phyloP scores from a whole-genome alignment of 2,329 filamentous ascomycete species.

The Graphilbum sp. region DNA sequence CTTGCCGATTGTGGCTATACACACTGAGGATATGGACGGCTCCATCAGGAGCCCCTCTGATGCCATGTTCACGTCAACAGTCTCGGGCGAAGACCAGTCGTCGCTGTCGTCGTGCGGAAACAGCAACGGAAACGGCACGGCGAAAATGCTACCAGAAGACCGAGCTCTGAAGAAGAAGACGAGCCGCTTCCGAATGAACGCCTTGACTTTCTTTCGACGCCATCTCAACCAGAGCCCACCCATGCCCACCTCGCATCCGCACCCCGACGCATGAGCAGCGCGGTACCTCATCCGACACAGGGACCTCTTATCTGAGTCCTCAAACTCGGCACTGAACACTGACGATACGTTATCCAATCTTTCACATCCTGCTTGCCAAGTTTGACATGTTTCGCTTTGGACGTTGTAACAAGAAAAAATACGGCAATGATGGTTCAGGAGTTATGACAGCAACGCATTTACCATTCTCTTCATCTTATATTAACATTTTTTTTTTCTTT shows the following conservation, averaged over 20 bases:
- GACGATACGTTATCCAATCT: too few species aligned
- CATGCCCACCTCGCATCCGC: conserved; percentile 15
- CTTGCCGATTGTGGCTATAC: conserved; percentile 17
- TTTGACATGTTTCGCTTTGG: not conserved
- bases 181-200: conserved; percentile 47
- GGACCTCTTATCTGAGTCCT: too few species aligned
- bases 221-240: conserved; percentile 28
- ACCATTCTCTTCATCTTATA: not conserved
- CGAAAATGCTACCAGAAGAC: conserved; percentile 17
- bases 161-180: conserved; percentile 43
- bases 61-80: conserved; percentile 12
- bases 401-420: conserved; percentile 1
- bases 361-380: not conserved
- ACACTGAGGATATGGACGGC: conserved; percentile 17
- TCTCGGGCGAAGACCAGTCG: conserved; percentile 19
- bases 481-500: conserved; percentile 1
- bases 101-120: conserved; percentile 12
- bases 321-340: too few species aligned
- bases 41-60: conserved; percentile 14
- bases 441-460: not conserved
- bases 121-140: conserved; percentile 24
- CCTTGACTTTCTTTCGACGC: conserved; percentile 37
- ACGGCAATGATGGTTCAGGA: conserved; percentile 1
- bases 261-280: conserved; percentile 9
- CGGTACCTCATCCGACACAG: too few species aligned